Evolutionary conservation across 257 asterid species (phyloP), one percentile per base, ranked within the genome.

Genomic region (Ilex asprella): DNA sequence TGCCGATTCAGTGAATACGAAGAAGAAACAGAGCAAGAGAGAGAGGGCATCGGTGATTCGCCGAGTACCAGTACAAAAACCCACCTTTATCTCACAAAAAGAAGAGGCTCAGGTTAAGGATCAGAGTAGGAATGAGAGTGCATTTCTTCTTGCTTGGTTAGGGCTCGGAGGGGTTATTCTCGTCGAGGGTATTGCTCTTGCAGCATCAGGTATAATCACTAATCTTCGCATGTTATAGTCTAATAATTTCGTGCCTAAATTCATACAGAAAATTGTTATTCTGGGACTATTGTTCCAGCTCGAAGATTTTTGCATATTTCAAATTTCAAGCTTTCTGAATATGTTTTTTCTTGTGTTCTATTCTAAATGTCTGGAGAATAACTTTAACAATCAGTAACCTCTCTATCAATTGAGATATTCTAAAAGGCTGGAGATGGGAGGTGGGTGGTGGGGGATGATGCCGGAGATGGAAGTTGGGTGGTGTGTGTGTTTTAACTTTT

Each of bases 91-190:
- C 51, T 46, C 89, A 51, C 77, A 81, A 65, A 59, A 75, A 70
- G 82, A 75, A 49, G 87, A 73, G 62, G 82, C 73, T 60, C 72
- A 65, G 51, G 71, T 72, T 5, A 79, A 80, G 68, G 95, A 86
- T 68, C 67, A 63, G 76, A 67, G 70, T 50, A 81, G 85, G 82
- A 83, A 75, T 49, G 98, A 89, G 82, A 77, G 78, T 55, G 97
- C 95, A 47, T 92, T 92, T 79, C 73, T 88, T 73, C 89, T 92
- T 52, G 81, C 95, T 81, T 92, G 97, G 98, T 71, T 83, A 43
- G 98, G 93, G 16, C 89, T 92, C 58, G 99, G 95, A 43, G 84
- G 68, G 6, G 67, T 89, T 56, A 86, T 92, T 64, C 82, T 92
- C 53, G 43, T 81, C 10, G 70, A 89, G 79, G 96, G 97, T 32